Percentiles rank a stretch among this genome's conserved stretches.
Conservation (phyloP, 768 basidiomycete genomes). For the Gymnopilus junonius region DNA sequence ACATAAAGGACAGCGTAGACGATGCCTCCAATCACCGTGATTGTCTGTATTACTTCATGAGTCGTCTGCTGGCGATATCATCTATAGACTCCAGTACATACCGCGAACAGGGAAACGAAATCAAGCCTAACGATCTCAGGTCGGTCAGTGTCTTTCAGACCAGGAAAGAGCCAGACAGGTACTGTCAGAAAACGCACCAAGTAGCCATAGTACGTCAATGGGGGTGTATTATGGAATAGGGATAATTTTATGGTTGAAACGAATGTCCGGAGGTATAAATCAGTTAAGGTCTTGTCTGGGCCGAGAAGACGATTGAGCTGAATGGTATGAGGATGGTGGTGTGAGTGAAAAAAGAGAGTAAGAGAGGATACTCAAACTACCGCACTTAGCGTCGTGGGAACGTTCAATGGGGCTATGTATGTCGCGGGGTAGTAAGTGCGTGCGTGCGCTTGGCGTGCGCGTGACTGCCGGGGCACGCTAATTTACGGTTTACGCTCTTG, state of each 20-base stretch:
- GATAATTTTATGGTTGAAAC: not conserved
- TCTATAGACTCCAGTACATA: conserved; percentile 24
- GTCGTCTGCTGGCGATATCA: not conserved
- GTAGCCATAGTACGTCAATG: conserved; percentile 9
- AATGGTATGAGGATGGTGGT: not conserved
- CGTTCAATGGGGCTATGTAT: not conserved
- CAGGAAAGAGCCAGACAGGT: not conserved
- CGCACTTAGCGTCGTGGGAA: not conserved
- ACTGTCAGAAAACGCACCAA: conserved; percentile 9
- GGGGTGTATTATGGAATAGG: not conserved
- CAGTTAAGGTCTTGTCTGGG: not conserved
- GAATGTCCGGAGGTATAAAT: not conserved
- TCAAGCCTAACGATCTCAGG: conserved; percentile 39
- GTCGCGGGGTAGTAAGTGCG: too few relatives aligned
- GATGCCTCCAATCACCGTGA: conserved; percentile 48
- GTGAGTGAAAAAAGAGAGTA: not conserved
- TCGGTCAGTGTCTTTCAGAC: not conserved
- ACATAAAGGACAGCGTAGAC: conserved; percentile 47
- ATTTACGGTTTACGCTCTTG: too few relatives aligned
- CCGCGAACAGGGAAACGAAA: conserved; percentile 43
- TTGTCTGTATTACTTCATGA: conserved; percentile 45
- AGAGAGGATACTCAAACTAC: not conserved
- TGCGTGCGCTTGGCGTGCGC: too few relatives aligned
- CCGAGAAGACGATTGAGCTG: not conserved
- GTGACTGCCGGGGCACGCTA: too few relatives aligned